Conservation (phyloP, 2,329 filamentous ascomycete genomes). For the Aspergillus fumigatiaffinis region DNA sequence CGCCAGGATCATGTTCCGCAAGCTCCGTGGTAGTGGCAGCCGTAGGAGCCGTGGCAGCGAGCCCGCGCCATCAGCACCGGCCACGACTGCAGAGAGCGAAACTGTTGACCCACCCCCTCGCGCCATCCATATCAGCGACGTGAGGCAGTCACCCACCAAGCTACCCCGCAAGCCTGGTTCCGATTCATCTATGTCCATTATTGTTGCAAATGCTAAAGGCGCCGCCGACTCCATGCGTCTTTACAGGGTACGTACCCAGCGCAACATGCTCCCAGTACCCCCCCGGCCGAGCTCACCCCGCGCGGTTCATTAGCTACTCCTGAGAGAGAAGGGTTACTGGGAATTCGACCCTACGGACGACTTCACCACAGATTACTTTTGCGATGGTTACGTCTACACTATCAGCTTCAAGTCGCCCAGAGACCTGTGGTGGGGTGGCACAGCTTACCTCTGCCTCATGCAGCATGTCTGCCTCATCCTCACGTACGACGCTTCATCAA, state of each 20-base stretch:
- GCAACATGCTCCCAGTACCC: neutral
- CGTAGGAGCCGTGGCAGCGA: neutral
- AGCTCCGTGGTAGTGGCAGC: constrained; percentile 1
- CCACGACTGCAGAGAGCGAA: constrained; percentile 3
- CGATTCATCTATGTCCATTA: neutral
- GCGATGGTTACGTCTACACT: neutral
- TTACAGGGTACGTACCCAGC: neutral
- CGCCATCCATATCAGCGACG: constrained; percentile 8
- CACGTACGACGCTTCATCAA: constrained; percentile 1
- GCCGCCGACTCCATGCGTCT: neutral
- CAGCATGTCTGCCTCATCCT: constrained; percentile 3
- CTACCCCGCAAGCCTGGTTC: too few relatives aligned
- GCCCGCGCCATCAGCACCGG: constrained; percentile 1
- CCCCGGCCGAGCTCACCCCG: neutral
- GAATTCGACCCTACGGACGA: constrained; percentile 1
- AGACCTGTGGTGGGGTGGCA: neutral
- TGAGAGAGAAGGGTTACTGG: constrained; percentile 1
- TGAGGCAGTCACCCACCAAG: constrained; percentile 2
- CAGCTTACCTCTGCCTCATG: constrained; percentile 1
- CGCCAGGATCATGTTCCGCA: constrained; percentile 1
- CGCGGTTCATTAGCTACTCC: constrained; percentile 3
- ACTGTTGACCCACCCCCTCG: constrained; percentile 4
- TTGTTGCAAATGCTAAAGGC: neutral
- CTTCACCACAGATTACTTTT: neutral
- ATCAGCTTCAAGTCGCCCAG: neutral